These are phyloP conservation scores for Penicillium sp. DNA, from an alignment of 2,329 filamentous ascomycete genomes.

Conservation along the genomic window DNA sequence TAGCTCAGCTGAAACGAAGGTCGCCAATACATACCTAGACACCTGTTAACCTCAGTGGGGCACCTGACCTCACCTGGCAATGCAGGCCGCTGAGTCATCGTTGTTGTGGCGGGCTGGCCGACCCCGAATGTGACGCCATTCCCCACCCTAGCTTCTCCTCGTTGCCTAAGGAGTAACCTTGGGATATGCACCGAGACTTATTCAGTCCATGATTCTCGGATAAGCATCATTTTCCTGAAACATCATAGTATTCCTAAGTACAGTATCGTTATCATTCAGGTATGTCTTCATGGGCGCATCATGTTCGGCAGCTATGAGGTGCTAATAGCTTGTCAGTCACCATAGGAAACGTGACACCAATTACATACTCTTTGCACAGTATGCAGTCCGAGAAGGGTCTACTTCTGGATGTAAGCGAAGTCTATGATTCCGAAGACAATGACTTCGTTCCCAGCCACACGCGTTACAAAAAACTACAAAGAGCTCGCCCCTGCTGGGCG, in stretches of 20 bases:
- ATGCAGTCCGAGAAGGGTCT: conserved; percentile 8
- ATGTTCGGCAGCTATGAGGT: neutral
- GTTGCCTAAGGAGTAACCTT: neutral
- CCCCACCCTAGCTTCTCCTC: neutral
- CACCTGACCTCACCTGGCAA: neutral
- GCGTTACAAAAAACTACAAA: conserved; percentile 2
- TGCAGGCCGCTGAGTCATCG: neutral
- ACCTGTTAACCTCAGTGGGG: neutral
- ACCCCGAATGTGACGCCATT: conserved; percentile 3
- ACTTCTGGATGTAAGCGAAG: conserved; percentile 1
- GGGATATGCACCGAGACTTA: neutral
- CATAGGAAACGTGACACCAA: conserved; percentile 5
- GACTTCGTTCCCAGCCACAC: conserved; percentile 1
- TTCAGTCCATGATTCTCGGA: neutral
- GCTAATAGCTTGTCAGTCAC: conserved; percentile 10
- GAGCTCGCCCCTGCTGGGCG: conserved; percentile 6
- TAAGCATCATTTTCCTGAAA: neutral
- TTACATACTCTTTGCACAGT: conserved; percentile 2
- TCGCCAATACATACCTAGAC: neutral
- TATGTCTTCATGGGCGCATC: neutral
- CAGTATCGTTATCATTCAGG: neutral
- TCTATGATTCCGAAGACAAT: neutral
- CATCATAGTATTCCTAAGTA: neutral
- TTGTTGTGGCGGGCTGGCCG: neutral
- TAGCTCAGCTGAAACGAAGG: neutral